A percentile compares a stretch with the other conserved stretches of the same genome.
phyloP scores from a whole-genome alignment of 257 asterid genomes.

The Plectranthus barbatus region DNA sequence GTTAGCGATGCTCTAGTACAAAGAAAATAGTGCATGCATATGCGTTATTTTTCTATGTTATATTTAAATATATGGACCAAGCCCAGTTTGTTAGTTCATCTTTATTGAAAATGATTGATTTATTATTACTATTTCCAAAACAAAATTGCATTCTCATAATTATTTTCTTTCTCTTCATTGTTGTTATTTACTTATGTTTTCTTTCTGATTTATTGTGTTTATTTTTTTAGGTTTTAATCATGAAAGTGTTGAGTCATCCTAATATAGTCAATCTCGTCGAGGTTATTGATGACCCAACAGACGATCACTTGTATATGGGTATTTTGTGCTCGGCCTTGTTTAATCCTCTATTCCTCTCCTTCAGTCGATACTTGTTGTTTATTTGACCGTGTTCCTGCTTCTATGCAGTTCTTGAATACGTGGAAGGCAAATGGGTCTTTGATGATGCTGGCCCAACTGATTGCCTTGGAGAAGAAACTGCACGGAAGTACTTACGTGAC shows the following conservation, averaged over 20 bases:
- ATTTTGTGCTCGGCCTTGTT: conserved; percentile 23
- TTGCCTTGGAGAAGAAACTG: conserved; percentile 65
- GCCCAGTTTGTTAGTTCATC: background rate
- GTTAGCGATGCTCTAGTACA: background rate
- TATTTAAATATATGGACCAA: background rate
- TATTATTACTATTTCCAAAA: background rate
- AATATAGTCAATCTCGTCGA: conserved; percentile 90
- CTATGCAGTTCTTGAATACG: conserved; percentile 79
- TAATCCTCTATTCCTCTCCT: conserved; percentile 6
- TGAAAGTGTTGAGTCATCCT: conserved; percentile 93
- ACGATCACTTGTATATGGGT: conserved; percentile 97
- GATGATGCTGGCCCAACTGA: conserved; percentile 72
- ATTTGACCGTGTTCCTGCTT: conserved; percentile 4
- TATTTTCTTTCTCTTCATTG: background rate
- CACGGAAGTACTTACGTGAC: conserved; percentile 78
- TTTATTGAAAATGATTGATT: background rate
- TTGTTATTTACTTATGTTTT: background rate
- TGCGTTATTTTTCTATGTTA: background rate
- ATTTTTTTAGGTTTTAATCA: conserved; percentile 65
- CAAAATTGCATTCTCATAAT: background rate
- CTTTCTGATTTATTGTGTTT: conserved; percentile 8
- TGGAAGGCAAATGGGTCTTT: conserved; percentile 81
- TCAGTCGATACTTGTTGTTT: conserved; percentile 9
- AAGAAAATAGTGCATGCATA: background rate
- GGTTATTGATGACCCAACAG: conserved; percentile 89